Evolutionary conservation across 306 rosid species (phyloP), one percentile per base, ranked within the genome.

Genomic region (Macrotyloma uniflorum): DNA sequence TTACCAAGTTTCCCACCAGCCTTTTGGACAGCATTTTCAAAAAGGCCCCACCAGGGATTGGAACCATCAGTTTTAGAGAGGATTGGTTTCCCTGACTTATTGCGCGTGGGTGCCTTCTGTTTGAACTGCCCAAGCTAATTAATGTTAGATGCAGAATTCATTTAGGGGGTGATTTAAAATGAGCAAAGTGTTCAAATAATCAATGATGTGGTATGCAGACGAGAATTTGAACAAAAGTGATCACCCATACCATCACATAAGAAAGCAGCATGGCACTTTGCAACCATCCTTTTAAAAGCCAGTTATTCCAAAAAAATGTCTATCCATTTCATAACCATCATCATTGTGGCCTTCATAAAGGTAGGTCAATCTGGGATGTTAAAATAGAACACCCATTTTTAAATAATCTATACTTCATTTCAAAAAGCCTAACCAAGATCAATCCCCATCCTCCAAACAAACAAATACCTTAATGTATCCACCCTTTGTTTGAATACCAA

Each of bases 31-130:
- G 94, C 99, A 64, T 86, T 90, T 82, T 93, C 93, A 50, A 95
- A 84, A 51, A 95, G 79, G 69, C 18, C 66, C 99, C 99, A 93
- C 99, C 98, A 93, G 12, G 96, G 97, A 80, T 95, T 92, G 23
- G 98, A 87, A 67, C 86, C 80, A 71, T 95, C 97, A 5, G 91
- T 87, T 53, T 87, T 90, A 12, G 98, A 88, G 68, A 91, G 23
- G 74, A 84, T 3, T 77, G 87, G 97, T 50, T 86, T 88, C 73
- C 96, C 99, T 54, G 74, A 79, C 32, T 84, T 70, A 74, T 84
- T 89, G 51, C 20, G 71, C 73, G 81, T 79, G 14, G 86, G 22
- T 30, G 2, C 78, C 88, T 86, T 95, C 72, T 91, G 91, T 85
- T 82, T 90, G 85, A 95, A 93, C 99, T 93, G 93, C 74, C 81